Conservation (phyloP, 2,329 filamentous ascomycete species). For the Curvularia sp. region DNA sequence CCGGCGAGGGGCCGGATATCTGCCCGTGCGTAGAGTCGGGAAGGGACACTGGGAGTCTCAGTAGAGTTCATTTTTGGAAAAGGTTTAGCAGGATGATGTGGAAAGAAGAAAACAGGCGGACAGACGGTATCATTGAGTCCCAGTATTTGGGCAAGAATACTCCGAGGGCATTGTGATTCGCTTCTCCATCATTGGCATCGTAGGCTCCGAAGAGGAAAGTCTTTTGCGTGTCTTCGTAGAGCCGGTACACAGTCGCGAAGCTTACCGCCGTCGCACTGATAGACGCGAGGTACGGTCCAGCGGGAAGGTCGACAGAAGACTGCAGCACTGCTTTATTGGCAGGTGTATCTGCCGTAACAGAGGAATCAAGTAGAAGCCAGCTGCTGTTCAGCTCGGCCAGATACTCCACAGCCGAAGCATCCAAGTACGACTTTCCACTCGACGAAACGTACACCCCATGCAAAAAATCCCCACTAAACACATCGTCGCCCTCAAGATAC, state of each 20-base stretch:
- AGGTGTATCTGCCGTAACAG: not conserved
- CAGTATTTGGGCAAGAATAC: slow-evolving; percentile 37
- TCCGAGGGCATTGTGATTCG: slow-evolving; percentile 32
- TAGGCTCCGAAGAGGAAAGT: slow-evolving; percentile 44
- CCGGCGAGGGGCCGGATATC: slow-evolving; percentile 42
- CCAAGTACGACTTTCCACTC: slow-evolving; percentile 26
- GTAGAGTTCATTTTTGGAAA: not conserved
- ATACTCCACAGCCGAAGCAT: slow-evolving; percentile 30
- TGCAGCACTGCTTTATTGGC: slow-evolving; percentile 3
- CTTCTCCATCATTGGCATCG: slow-evolving; percentile 31
- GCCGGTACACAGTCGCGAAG: slow-evolving; percentile 37
- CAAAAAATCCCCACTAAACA: slow-evolving; percentile 49
- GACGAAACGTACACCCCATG: slow-evolving; percentile 43
- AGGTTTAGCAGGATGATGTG: no score
- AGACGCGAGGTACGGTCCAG: slow-evolving; percentile 40
- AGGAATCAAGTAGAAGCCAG: slow-evolving; percentile 24
- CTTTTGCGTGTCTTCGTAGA: slow-evolving; percentile 41
- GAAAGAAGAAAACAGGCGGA: not conserved
- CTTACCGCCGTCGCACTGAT: slow-evolving; percentile 20
- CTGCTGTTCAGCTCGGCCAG: slow-evolving; percentile 25
- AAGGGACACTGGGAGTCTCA: slow-evolving; percentile 42
- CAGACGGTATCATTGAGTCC: slow-evolving; percentile 41
- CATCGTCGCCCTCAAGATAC: slow-evolving; percentile 48
- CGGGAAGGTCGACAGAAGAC: slow-evolving; percentile 23
- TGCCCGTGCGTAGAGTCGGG: slow-evolving; percentile 48